These are phyloP conservation scores for Eimeria maxima DNA, from an alignment of 169 alveolate species.

Conservation along the genomic window DNA sequence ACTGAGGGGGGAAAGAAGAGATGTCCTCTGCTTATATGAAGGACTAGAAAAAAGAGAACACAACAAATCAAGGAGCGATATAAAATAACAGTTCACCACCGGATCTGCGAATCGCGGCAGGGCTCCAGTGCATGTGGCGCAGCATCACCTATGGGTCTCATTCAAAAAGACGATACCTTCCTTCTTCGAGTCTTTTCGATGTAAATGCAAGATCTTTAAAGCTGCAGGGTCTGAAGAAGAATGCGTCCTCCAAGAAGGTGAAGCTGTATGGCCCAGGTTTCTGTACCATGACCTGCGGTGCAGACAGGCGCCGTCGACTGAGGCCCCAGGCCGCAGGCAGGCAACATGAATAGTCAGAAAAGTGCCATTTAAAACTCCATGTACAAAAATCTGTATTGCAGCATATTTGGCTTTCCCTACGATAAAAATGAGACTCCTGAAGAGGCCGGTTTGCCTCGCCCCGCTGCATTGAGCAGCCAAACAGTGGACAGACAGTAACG, in stretches of 20 bases:
- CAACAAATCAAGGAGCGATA: neutral
- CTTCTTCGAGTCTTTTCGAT: neutral
- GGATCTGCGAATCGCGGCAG: slow-evolving; percentile 10
- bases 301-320: slow-evolving; percentile 68
- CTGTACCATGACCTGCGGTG: neutral
- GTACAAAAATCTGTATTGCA: neutral
- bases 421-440: neutral
- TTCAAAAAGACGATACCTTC: neutral
- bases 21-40: neutral
- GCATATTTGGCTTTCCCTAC: neutral
- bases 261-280: neutral
- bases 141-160: neutral
- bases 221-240: neutral
- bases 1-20: neutral
- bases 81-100: neutral
- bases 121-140: slow-evolving; percentile 47
- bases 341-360: neutral
- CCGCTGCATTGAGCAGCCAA: slow-evolving; percentile 23
- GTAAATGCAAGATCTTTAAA: neutral
- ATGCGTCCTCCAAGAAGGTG: neutral
- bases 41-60: neutral
- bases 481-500: slow-evolving; percentile 21
- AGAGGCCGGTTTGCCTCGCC: neutral
- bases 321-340: slow-evolving; percentile 57
- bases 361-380: neutral